Evolutionary conservation across 257 asterid species (phyloP), one percentile per base, ranked within the genome.

Genomic region (Lycium ferocissimum): DNA sequence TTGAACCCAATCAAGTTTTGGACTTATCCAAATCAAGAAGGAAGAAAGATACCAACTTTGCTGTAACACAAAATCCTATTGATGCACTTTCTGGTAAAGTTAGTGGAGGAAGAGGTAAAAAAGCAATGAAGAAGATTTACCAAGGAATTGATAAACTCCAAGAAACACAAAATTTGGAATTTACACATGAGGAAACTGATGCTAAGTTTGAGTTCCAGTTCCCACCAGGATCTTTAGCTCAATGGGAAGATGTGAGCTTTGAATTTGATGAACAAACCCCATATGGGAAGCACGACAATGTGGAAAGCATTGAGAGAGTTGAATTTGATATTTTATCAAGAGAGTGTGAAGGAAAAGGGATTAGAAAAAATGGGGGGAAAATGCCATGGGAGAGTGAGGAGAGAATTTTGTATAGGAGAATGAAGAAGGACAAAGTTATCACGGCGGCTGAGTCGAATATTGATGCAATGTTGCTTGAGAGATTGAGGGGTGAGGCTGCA

Each of bases 31-130:
- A 78, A 70, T 84, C 76, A 73, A 92, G 88, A 84, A 85, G 38
- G 33, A 92, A 59, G 83, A 93, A 83, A 87, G 93, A 85, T 58
- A 61, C 86, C 73, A 22, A 53, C 83, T 83, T 86, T 22, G 85
- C 80, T 35, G 38, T 65, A 86, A 70, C 79, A 38, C 90, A 88
- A 67, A 86, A 82, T 57, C 91, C 90, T 20, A 93, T 84, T 62
- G 61, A 51, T 84, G 93, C 75, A 83, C 91, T 96, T 79, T 84
- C 93, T 72, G 92, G 92, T 43, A 96, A 91, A 88, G 93, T 91
- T 59, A 92, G 98, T 51, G 94, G 95, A 79, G 98, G 93, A 65
- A 91, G 98, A 89, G 97, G 97, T 40, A 93, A 87, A 87, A 88
- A 85, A 67, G 97, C 95, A 58, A 95, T 96, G 99, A 95, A 90